Base-by-base conservation (phyloP, 108 stramenopile species). In the Nitzschia putrida region DNA sequence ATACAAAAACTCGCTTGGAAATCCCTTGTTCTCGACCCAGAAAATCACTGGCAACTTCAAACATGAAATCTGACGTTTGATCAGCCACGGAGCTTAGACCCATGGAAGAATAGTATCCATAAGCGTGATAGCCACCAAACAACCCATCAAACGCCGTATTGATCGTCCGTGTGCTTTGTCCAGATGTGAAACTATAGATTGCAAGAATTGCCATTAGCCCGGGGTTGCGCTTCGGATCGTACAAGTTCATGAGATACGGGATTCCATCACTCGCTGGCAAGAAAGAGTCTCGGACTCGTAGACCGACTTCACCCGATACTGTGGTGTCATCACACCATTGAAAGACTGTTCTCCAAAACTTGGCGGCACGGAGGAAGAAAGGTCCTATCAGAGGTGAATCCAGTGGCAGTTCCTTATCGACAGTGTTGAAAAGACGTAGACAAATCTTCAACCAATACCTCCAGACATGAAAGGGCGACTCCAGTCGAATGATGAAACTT, bases 111-210 rank as follows among this genome's bases (percentile, higher is more conserved):
- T 41, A 45, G 42, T 45, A 43, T 49, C 76, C 64, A 44, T 87
- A 82, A 0, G 72, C 80, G 20, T 50, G 43, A 59, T 73, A 87
- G 21, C 86, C 83, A 12, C 86, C 86, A 57, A 87, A 82, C 6
- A 87, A 58, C 1, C 81, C 84, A 57, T 43, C 34, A 57, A 57
- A 60, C 8, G 66, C 20, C 3, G 18, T 61, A 22, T 7, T 34
- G 14, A 60, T 18, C 6, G 21, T 21, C 12, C 49, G 3, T 18
- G 26, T 12, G 0, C 47, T 21, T 54, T 78, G 77, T 21, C 77
- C 77, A 20, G 63, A 49, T 42, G 42, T 65, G 64, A 73, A 77
- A 9, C 69, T 63, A 45, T 61, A 71, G 3, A 77, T 21, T 47
- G 74, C 74, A 12, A 66, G 52, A 18, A 44, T 41, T 8, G 74